Evolutionary conservation across 768 basidiomycete genomes (phyloP).

Genomic region (Myochromella boudieri): DNA sequence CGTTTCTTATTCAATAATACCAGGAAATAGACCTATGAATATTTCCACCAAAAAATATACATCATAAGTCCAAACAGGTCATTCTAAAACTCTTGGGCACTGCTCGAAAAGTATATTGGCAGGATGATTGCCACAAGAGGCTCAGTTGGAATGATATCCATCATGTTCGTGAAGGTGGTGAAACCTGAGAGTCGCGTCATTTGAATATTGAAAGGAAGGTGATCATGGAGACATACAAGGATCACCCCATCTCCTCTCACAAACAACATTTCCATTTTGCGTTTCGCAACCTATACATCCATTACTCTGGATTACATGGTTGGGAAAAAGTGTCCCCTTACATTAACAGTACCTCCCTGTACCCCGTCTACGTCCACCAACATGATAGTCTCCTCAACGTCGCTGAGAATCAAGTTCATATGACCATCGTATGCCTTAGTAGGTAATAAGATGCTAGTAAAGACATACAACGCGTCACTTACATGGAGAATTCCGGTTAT

Average conservation of each 20-base stretch:
- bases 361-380: constrained; percentile 86
- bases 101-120: constrained; percentile 35
- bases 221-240: constrained; percentile 62
- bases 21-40: not conserved
- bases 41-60: constrained; percentile 8
- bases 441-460: constrained; percentile 11
- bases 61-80: not conserved
- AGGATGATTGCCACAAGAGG: constrained; percentile 10
- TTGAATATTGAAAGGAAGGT: constrained; percentile 7
- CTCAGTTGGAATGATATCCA: not conserved
- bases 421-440: constrained; percentile 98
- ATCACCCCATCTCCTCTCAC: constrained; percentile 98
- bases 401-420: constrained; percentile 98
- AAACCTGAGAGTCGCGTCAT: constrained; percentile 51
- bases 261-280: constrained; percentile 97
- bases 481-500: constrained; percentile 92
- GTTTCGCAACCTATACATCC: constrained; percentile 84
- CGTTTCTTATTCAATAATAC: constrained; percentile 3
- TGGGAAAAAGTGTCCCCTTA: constrained; percentile 26
- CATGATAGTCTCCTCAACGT: constrained; percentile 97
- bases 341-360: constrained; percentile 64
- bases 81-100: constrained; percentile 3
- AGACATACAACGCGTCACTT: constrained; percentile 27
- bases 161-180: constrained; percentile 76
- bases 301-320: constrained; percentile 1